Conservation (phyloP, 2,329 filamentous ascomycete species). For the Colletotrichum tropicicola region DNA sequence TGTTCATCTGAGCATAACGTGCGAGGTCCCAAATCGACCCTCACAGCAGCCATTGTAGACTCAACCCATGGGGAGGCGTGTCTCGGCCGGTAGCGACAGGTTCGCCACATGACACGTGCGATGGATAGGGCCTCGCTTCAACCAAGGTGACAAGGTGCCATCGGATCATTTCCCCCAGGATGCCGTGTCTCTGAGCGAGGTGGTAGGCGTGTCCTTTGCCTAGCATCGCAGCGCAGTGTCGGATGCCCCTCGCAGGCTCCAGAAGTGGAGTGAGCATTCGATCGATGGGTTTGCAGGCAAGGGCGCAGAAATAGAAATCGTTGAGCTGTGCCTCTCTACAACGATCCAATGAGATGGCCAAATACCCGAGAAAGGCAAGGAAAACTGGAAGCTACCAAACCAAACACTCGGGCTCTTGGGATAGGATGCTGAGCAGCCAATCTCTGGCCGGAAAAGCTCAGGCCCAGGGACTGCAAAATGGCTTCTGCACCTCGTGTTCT, state of each 20-base stretch:
- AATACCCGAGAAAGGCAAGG: constrained; percentile 25
- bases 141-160: constrained; percentile 14
- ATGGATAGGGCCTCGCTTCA: constrained; percentile 19
- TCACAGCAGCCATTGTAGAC: not conserved
- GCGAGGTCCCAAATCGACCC: constrained; percentile 2
- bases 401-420: constrained; percentile 2
- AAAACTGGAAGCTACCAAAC: not conserved
- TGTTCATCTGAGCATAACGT: constrained; percentile 17
- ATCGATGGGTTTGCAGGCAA: not conserved
- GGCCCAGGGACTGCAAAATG: not conserved
- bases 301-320: constrained; percentile 18
- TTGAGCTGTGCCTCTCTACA: constrained; percentile 18
- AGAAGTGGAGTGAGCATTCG: not conserved
- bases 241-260: not conserved
- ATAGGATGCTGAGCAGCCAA: constrained; percentile 1
- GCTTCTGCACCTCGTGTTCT: constrained; percentile 36
- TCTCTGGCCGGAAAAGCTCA: not conserved
- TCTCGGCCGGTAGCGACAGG: constrained; percentile 24
- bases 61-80: constrained; percentile 11
- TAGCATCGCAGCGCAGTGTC: not conserved
- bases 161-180: constrained; percentile 23
- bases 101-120: constrained; percentile 28
- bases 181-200: constrained; percentile 1
- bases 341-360: constrained; percentile 16
- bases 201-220: not conserved